Percentiles rank a stretch among this genome's conserved stretches.
These are phyloP conservation scores for Brachypodium distachyon DNA, from an alignment of 202 grass and related monocot species.

Conservation along the genomic window DNA sequence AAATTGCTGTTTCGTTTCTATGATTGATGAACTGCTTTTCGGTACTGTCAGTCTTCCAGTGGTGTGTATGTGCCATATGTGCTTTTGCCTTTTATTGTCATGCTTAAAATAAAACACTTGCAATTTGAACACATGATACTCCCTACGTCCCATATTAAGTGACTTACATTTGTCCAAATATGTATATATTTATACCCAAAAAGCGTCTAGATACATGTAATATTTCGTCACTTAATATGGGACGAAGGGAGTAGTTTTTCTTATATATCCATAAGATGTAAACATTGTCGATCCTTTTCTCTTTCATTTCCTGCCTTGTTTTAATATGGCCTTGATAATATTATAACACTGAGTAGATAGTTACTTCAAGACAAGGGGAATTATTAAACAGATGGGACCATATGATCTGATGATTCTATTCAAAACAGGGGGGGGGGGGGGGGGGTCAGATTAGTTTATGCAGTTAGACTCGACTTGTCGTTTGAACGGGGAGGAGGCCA, in stretches of 20 bases:
- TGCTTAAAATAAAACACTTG: too few relatives aligned
- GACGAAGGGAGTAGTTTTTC: neutral
- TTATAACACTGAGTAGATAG: neutral
- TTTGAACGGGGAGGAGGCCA: slow-evolving; percentile 10
- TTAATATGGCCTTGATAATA: neutral
- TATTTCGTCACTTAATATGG: too few relatives aligned
- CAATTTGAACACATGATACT: too few relatives aligned
- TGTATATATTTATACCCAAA: too few relatives aligned
- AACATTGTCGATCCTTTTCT: neutral
- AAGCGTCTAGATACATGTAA: too few relatives aligned
- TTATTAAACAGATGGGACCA: slow-evolving; percentile 15
- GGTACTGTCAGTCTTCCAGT: slow-evolving; percentile 3
- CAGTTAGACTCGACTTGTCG: slow-evolving; percentile 1
- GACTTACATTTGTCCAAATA: too few relatives aligned
- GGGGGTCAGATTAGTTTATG: slow-evolving; percentile 1
- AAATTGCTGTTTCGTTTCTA: slow-evolving; percentile 10
- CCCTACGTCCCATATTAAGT: too few relatives aligned
- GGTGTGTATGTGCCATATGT: slow-evolving; percentile 26
- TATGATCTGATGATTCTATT: slow-evolving; percentile 33
- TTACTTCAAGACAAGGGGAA: slow-evolving; percentile 24
- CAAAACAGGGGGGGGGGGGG: neutral
- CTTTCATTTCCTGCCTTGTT: too few relatives aligned
- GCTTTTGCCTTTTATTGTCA: slow-evolving; percentile 14
- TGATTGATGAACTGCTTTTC: neutral
- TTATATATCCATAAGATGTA: neutral